These are phyloP conservation scores for Ophiorrhiza pumila DNA, from an alignment of 257 asterid genomes.

Conservation along the genomic window DNA sequence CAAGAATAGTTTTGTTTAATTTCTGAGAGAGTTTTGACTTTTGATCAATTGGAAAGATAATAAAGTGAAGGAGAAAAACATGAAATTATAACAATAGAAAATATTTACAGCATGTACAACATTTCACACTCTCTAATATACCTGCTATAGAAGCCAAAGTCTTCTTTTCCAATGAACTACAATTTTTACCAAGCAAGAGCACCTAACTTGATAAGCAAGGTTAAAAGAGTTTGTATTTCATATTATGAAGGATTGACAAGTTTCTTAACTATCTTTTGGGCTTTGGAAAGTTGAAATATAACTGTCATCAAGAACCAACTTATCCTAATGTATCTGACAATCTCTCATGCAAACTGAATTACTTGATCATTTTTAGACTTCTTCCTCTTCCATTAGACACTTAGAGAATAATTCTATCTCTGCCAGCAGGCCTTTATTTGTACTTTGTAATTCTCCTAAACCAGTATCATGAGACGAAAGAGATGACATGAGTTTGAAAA, in stretches of 20 bases:
- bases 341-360: background rate
- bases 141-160: background rate
- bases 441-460: constrained; percentile 22
- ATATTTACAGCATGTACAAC: background rate
- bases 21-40: too few relatives aligned
- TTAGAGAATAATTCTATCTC: constrained; percentile 68
- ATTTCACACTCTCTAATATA: background rate
- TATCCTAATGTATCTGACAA: background rate
- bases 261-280: background rate
- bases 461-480: constrained; percentile 22
- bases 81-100: background rate
- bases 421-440: constrained; percentile 43
- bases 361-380: constrained; percentile 12
- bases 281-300: background rate
- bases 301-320: background rate
- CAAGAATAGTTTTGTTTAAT: too few relatives aligned
- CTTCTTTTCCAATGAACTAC: background rate
- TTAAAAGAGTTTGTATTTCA: background rate
- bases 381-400: constrained; percentile 57
- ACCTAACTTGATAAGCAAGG: background rate
- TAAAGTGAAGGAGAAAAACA: background rate
- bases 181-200: background rate
- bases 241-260: background rate
- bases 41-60: background rate
- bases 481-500: constrained; percentile 42